These are phyloP conservation scores for Yamadazyma sp. DNA, from an alignment of 1,139 yeast genomes.

Conservation along the genomic window DNA sequence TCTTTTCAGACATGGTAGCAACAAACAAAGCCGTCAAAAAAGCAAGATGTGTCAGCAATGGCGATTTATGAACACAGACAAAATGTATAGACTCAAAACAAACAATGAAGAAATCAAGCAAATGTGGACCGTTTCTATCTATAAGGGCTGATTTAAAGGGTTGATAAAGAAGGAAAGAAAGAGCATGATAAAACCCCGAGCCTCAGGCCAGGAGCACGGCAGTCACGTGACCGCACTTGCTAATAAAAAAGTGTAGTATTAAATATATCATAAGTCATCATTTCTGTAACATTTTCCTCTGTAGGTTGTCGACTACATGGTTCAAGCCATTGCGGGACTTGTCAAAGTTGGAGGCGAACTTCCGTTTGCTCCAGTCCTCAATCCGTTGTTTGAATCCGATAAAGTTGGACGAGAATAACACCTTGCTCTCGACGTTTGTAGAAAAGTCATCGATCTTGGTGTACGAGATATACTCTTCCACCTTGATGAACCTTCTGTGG, in stretches of 20 bases:
- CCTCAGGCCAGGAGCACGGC: not conserved
- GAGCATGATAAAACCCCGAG: not conserved
- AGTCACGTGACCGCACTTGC: conserved; percentile 1
- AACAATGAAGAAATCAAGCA: too few species aligned
- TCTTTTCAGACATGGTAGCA: conserved; percentile 2
- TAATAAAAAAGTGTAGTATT: not conserved
- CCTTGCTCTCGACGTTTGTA: conserved; percentile 51
- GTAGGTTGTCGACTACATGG: conserved; percentile 65
- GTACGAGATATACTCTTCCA: conserved; percentile 73
- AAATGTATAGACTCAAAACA: not conserved
- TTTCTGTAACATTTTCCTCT: conserved; percentile 13
- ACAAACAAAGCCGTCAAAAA: too few species aligned
- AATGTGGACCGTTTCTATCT: too few species aligned
- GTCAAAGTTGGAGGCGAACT: conserved; percentile 65
- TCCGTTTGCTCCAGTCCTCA: conserved; percentile 78
- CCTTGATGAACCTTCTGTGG: conserved; percentile 74
- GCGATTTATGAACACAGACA: too few species aligned
- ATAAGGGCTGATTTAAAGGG: too few species aligned
- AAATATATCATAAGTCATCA: not conserved
- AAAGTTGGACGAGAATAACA: conserved; percentile 74
- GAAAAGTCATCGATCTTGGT: conserved; percentile 19
- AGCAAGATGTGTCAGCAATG: too few species aligned
- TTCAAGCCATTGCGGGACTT: conserved; percentile 74
- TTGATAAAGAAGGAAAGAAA: not conserved
- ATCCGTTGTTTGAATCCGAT: conserved; percentile 68